Conservation (phyloP, 2,329 filamentous ascomycete genomes). For the Colletotrichum sp. region DNA sequence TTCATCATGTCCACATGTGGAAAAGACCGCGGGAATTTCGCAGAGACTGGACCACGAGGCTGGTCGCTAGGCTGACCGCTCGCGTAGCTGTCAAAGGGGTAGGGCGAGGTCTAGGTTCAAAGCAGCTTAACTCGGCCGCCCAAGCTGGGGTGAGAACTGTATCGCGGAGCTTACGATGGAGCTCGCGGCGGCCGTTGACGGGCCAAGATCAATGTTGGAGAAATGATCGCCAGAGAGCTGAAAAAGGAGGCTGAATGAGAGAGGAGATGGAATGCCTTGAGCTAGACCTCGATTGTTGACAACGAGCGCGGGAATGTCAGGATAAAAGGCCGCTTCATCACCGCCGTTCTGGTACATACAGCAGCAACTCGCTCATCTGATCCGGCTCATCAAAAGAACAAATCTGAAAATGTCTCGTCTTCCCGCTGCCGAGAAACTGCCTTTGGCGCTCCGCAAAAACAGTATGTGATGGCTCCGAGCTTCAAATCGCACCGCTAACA, state of each 20-base stretch:
- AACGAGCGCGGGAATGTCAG: background rate
- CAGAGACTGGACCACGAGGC: background rate
- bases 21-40: background rate
- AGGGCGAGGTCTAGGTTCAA: background rate
- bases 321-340: background rate
- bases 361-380: background rate
- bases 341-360: background rate
- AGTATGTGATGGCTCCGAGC: conserved; percentile 32
- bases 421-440: conserved; percentile 54
- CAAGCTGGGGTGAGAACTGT: background rate
- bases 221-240: background rate
- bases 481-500: conserved; percentile 8
- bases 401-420: conserved; percentile 38
- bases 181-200: background rate
- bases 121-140: background rate
- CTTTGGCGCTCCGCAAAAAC: conserved; percentile 58
- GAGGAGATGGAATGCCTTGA: background rate
- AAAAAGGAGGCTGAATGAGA: background rate
- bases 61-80: conserved; percentile 2
- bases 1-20: background rate
- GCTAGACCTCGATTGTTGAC: background rate
- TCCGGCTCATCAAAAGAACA: background rate
- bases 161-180: background rate
- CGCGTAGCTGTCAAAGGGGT: background rate
- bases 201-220: background rate